Conservation (phyloP, 371 early-diverging fungal genomes). For the Rhizopus sp. region DNA sequence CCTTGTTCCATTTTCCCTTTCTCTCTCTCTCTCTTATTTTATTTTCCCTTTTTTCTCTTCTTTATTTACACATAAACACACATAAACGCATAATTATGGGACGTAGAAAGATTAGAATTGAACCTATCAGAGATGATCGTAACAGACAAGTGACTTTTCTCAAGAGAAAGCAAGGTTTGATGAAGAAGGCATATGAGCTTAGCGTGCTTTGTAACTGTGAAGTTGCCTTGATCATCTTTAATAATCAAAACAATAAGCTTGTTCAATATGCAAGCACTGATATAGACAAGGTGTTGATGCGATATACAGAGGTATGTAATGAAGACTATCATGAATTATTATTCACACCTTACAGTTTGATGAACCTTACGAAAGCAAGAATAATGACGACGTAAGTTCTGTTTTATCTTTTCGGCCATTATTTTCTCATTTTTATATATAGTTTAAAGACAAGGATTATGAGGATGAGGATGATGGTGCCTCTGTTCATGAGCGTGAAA, state of each 20-base stretch:
- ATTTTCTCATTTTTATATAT: background rate
- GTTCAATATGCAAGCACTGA: slow-evolving; percentile 90
- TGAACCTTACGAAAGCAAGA: slow-evolving; percentile 67
- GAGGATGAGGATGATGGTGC: slow-evolving; percentile 18
- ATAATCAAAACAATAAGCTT: slow-evolving; percentile 84
- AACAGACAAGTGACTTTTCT: slow-evolving; percentile 94
- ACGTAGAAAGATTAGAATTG: slow-evolving; percentile 95
- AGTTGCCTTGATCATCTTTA: slow-evolving; percentile 92
- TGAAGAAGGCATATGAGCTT: slow-evolving; percentile 99
- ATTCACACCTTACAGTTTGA: slow-evolving; percentile 45
- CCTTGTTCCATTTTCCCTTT: background rate
- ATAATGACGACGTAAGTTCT: slow-evolving; percentile 59
- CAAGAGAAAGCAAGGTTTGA: slow-evolving; percentile 97
- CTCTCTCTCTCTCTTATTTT: slow-evolving; percentile 1
- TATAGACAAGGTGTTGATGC: slow-evolving; percentile 88
- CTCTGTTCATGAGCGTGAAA: slow-evolving; percentile 12
- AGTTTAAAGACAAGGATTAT: slow-evolving; percentile 25
- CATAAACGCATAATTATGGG: slow-evolving; percentile 66
- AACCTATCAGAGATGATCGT: slow-evolving; percentile 91
- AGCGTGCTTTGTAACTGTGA: slow-evolving; percentile 96
- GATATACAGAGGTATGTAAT: slow-evolving; percentile 79
- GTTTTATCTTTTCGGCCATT: too few species aligned
- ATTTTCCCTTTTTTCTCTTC: background rate
- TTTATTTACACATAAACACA: background rate
- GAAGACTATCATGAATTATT: background rate